Percentiles rank a stretch among this genome's conserved stretches.
Evolutionary conservation across 352 stramenopile genomes (phyloP).

Genomic region (Phytophthora cryptogea): DNA sequence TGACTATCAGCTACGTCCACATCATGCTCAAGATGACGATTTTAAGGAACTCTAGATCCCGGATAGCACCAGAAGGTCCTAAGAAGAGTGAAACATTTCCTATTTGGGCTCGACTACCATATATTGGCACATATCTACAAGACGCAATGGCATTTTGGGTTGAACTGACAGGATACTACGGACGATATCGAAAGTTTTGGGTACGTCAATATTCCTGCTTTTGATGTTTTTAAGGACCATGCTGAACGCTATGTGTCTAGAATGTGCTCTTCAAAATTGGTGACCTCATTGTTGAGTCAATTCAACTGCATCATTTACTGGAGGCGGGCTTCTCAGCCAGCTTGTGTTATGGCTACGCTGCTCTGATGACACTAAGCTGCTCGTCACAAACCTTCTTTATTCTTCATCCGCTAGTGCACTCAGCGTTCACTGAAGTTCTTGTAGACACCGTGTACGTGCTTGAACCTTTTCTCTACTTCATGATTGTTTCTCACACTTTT

Average conservation of each 20-base stretch:
- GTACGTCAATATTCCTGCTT: neutral
- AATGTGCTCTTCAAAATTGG: slow-evolving; percentile 15
- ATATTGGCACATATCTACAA: slow-evolving; percentile 19
- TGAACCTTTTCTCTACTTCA: neutral
- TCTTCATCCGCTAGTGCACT: neutral
- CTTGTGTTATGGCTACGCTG: slow-evolving; percentile 16
- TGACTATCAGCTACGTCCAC: slow-evolving; percentile 28
- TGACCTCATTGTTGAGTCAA: slow-evolving; percentile 9
- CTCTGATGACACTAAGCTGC: slow-evolving; percentile 10
- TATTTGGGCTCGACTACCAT: neutral
- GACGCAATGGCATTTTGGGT: slow-evolving; percentile 7
- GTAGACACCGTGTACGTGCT: slow-evolving; percentile 20
- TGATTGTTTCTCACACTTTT: neutral
- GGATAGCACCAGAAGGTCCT: neutral
- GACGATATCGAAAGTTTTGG: slow-evolving; percentile 15
- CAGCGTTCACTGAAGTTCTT: slow-evolving; percentile 18
- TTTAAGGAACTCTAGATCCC: slow-evolving; percentile 5
- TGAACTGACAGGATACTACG: slow-evolving; percentile 15
- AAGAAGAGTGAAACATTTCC: neutral
- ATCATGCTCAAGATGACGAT: slow-evolving; percentile 36
- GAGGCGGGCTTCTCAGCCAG: slow-evolving; percentile 9
- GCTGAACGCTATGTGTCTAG: neutral
- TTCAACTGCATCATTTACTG: slow-evolving; percentile 13
- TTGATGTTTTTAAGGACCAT: too few species aligned
- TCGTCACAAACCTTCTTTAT: slow-evolving; percentile 11